Percentiles rank a stretch among this genome's conserved stretches.
These are phyloP conservation scores for Didymella arachidicola DNA, from an alignment of 2,329 filamentous ascomycete species.

Conservation along the genomic window DNA sequence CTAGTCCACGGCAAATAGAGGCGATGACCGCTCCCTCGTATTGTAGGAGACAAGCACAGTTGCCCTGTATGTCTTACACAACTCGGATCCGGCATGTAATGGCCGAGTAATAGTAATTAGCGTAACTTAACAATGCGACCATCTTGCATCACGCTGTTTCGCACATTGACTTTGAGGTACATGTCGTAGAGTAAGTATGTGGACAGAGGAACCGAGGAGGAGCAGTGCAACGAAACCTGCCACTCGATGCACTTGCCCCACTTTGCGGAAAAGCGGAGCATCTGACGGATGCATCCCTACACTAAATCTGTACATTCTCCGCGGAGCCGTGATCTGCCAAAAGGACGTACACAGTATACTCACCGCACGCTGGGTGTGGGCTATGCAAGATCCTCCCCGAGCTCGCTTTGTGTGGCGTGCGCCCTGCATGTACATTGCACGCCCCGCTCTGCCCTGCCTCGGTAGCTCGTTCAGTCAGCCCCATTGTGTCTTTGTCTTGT, in stretches of 20 bases:
- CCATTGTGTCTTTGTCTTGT: too few relatives aligned
- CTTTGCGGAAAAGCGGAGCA: neutral
- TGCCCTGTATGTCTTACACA: neutral
- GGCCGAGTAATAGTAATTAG: neutral
- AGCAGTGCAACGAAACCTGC: neutral
- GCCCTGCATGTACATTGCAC: too few relatives aligned
- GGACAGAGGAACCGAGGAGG: neutral
- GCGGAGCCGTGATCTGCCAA: neutral
- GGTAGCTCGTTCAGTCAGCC: too few relatives aligned
- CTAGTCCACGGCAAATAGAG: slow-evolving; percentile 49
- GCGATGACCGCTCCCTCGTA: neutral
- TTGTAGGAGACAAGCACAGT: too few relatives aligned
- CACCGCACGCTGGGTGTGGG: too few relatives aligned
- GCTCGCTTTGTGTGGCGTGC: too few relatives aligned
- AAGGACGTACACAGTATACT: neutral
- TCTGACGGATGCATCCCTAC: neutral
- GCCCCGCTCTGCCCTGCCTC: too few relatives aligned
- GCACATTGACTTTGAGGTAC: neutral
- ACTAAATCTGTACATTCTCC: neutral
- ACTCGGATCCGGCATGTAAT: neutral
- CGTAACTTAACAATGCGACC: neutral
- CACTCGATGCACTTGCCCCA: neutral
- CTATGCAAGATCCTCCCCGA: too few relatives aligned
- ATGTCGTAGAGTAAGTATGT: neutral
- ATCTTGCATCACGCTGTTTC: neutral